Evolutionary conservation across 2,329 filamentous ascomycete species (phyloP), one percentile per base, ranked within the genome.

Genomic region (Botryotinia calthae): DNA sequence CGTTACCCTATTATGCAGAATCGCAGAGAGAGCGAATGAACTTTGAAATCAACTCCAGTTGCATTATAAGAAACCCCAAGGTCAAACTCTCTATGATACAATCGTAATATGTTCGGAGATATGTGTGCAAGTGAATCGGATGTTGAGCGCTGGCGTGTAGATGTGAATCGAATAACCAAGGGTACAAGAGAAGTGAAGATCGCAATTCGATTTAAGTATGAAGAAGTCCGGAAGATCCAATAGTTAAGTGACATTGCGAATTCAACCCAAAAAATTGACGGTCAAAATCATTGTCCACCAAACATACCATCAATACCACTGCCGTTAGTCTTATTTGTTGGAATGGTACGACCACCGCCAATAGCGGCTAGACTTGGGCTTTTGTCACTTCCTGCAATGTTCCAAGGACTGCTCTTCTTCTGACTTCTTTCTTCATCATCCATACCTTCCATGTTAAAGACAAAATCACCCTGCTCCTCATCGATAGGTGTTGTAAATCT

Each of bases 391-490:
- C 74, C 72, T 31, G 75, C 69, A 68, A 77, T 79, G 25, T 75
- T 77, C 79, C 79, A 80, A 42, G 78, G 78, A 31, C 79, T 79
- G 51, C 78, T 80, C 71, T 77, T 72, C 76, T 80, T 79, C 73
- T 79, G 82, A 72, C 86, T 84, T 81, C 87, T 88, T 69, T 85
- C 81, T 34, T 85, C 82, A 46, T 89, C 87, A 75, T 91, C 89
- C 88, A 90, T 90, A 76, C 84, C 88, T 76, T 91, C 89, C 88
- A 91, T 90, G 78, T 84, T 87, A 79, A 91, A 91, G 22, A 91
- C 87, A 76, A 90, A 90, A 40, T 88, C 86, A 6, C 87, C 84
- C 72, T 90, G 88, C 76, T 91, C 89, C 78, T 90, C 89, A 73
- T 90, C 88, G 74, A 91, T 90, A 4, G 88, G 88, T 0, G 88